Base-by-base conservation (phyloP, 768 basidiomycete species). In the Suillus ampliporus region DNA sequence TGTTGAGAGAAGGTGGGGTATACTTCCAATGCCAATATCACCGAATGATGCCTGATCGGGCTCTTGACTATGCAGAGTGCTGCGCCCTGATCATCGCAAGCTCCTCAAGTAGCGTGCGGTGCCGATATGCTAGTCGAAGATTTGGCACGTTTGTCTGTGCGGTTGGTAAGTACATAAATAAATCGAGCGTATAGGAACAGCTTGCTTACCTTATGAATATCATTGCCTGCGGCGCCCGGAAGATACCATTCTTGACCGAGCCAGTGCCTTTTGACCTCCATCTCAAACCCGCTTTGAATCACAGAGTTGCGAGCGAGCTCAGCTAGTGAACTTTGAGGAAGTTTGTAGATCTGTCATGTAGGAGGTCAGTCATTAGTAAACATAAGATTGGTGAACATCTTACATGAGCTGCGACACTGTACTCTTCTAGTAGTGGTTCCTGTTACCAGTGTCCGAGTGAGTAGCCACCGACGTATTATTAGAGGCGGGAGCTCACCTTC, bases 281-380 rank as follows among this genome's bases (percentile, higher is more conserved):
- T 99, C 78, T 99, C 97, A 73, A 98, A 99, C 1, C 97, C 97
- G 69, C 93, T 95, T 74, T 99, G 97, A 51, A 91, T 82, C 37
- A 99, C 97, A 0, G 95, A 97, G 78, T 99, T 99, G 47, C 97
- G 89, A n/a, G 97, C 97, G 13, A 99, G 85, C 76, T 99, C 97
- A 14, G 96, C 97, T 62, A 99, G 81, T 0, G 93, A 95, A 67
- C 91, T 92, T 74, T 94, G 97, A 0, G 97, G 93, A 57, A 99
- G 79, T 77, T 98, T 99, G 78, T 98, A 97, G 63, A 99, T 99
- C 90, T 97, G 69, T 48, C 63, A 61, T 51, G 26, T 41, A 17
- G 59, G 43, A 63, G 61, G 37, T 34, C 23, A 51, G 37, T 35
- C 4, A 59, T 21, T 14, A 21, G 46, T 9, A 0, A 53, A 10